Conservation (phyloP, 2,329 filamentous ascomycete genomes). For the Ceratocystis ficicola region DNA sequence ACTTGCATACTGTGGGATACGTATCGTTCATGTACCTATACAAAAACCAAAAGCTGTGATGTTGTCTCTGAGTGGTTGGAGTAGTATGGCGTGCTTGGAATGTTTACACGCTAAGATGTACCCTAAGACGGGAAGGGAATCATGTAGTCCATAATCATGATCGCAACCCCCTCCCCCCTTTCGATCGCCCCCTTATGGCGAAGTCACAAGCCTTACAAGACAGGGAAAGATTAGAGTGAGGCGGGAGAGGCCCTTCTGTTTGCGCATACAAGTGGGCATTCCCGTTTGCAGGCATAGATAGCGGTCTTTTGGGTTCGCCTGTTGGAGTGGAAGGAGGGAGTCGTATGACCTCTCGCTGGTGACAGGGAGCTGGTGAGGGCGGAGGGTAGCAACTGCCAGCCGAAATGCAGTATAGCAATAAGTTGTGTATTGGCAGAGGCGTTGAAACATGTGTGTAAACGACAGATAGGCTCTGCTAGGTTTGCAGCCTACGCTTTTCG, state of each 20-base stretch:
- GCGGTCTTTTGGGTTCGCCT: background rate
- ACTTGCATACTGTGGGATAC: background rate
- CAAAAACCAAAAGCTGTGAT: background rate
- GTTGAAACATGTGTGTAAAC: background rate
- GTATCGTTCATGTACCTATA: background rate
- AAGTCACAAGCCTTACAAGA: background rate
- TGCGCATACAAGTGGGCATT: background rate
- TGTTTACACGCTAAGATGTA: background rate
- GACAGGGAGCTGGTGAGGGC: background rate
- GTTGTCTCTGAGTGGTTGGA: background rate
- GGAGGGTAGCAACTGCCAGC: background rate
- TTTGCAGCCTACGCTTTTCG: background rate
- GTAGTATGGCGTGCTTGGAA: background rate
- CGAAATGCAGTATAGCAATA: background rate
- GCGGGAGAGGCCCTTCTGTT: background rate
- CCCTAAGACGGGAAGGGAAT: background rate
- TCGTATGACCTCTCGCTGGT: background rate
- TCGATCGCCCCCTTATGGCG: background rate
- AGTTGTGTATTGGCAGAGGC: background rate
- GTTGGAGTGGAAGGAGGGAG: background rate
- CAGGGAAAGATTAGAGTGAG: background rate
- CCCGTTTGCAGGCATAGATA: background rate
- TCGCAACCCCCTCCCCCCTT: background rate
- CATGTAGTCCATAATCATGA: background rate
- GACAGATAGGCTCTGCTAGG: background rate